Evolutionary conservation across 192 early-diverging fungal genomes (phyloP).

Genomic region (Lunasporangiospora selenospora): DNA sequence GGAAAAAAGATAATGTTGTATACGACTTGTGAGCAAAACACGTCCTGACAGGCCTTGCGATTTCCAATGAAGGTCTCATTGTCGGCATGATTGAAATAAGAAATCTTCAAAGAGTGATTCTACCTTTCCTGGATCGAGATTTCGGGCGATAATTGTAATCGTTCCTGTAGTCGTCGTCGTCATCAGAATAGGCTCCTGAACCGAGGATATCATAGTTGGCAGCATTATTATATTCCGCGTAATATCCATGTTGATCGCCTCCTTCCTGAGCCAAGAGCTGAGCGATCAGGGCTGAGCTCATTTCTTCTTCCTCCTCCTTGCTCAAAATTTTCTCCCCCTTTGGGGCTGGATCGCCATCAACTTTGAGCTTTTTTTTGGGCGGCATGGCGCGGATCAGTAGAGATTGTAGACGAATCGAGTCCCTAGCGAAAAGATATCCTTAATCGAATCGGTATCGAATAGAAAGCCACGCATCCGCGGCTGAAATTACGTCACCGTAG

Average conservation of each 20-base stretch:
- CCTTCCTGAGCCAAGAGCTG: constrained; percentile 77
- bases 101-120: neutral
- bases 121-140: constrained; percentile 17
- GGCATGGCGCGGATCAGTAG: too few species aligned
- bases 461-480: too few species aligned
- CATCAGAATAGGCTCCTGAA: constrained; percentile 43
- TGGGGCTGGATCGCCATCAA: neutral
- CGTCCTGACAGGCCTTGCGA: too few species aligned
- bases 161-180: constrained; percentile 60
- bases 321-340: constrained; percentile 42
- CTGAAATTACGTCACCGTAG: too few species aligned
- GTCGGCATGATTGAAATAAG: neutral
- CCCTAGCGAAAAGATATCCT: too few species aligned
- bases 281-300: constrained; percentile 83
- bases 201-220: constrained; percentile 40
- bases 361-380: constrained; percentile 27
- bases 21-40: too few species aligned
- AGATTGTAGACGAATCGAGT: too few species aligned
- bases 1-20: too few species aligned
- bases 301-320: constrained; percentile 78
- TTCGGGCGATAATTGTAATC: constrained; percentile 46
- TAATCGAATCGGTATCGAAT: too few species aligned
- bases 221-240: constrained; percentile 67
- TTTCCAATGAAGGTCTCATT: neutral
- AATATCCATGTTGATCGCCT: constrained; percentile 57